A percentile compares a stretch with the other conserved stretches of the same genome.
phyloP scores from a whole-genome alignment of 768 basidiomycete genomes.

The Tricholoma terreum region DNA sequence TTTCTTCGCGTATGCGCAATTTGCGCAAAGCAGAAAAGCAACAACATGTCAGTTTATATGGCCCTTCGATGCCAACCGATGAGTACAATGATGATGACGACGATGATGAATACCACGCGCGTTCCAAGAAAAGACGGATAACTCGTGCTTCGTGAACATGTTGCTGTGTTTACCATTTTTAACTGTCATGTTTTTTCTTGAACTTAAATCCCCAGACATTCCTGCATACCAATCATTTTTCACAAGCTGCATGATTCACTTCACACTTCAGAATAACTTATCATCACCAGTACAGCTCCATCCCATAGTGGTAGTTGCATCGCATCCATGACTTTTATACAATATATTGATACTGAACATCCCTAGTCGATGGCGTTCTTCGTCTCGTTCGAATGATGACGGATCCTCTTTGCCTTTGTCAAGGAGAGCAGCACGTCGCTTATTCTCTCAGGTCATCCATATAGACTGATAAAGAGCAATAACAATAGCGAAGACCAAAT shows the following conservation, averaged over 20 bases:
- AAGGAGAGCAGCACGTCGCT: constrained; percentile 33
- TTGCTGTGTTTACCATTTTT: no score
- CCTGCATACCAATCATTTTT: background rate
- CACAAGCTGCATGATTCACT: constrained; percentile 1
- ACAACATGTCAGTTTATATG: constrained; percentile 36
- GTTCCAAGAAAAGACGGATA: constrained; percentile 32
- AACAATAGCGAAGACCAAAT: constrained; percentile 45
- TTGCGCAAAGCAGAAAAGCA: constrained; percentile 60
- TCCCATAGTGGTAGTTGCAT: background rate
- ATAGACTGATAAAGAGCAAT: constrained; percentile 43
- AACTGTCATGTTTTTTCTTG: background rate
- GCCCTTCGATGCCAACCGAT: constrained; percentile 29
- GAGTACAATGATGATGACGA: constrained; percentile 49
- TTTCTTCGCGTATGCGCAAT: constrained; percentile 53
- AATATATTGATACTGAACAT: constrained; percentile 39
- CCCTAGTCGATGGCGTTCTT: constrained; percentile 29
- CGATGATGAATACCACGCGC: constrained; percentile 46
- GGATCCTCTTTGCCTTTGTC: constrained; percentile 18
- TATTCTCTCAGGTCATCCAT: constrained; percentile 51
- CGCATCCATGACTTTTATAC: constrained; percentile 16
- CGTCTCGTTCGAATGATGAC: constrained; percentile 10
- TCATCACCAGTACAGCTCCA: background rate
- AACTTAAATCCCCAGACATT: background rate
- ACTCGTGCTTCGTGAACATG: constrained; percentile 6
- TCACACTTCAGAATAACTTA: background rate